Evolutionary conservation across 805 yeast genomes (phyloP), one percentile per base, ranked within the genome.

Genomic region (Ogataea siamensis): DNA sequence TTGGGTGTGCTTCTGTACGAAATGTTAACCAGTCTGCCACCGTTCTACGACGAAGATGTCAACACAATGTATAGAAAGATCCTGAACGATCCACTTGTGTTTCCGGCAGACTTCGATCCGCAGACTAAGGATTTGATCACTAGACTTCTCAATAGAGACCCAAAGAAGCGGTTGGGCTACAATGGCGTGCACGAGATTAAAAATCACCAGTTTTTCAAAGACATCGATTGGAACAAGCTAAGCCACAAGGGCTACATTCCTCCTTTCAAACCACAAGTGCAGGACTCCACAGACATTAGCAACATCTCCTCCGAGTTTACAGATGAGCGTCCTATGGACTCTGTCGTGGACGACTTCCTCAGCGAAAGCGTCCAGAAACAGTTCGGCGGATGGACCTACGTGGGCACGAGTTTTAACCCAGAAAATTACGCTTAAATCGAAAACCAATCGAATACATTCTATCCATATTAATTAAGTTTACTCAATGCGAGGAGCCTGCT

Each of bases 351-450:
- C 59, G 95, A 87, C 55, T 87, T 76, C 50, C 72, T 93, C 46
- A 85, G 94, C 55, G 98, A 88, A 52, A 78, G 89, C 53, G 96
- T 93, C n/a, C 99, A 93, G 63, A 80, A 84, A 58, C 98, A 93
- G 65, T 93, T 93, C 70, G 98, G 96, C 32, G 98, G 99, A 5
- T 93, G 99, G 99, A 91, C 98, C 2, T 91, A 89, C 62, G 86
- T 82, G 32, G 94, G 93, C 2, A 57, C 60, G 32, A 57, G 62
- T 38, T 60, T 53, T 43, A 48, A 49, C 14, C 50, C 50, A 22
- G 50, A 42, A 10, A 41, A 46, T 13, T 41, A 42, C 32, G 29
- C 18, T n/a, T 36, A 23, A 22, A 22, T 22, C 25, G 13, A 22
- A 22, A 22, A 22, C n/a, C 25, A 22, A 7, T 7, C 25, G 25